phyloP scores from a whole-genome alignment of 306 rosid genomes.

The Sicyos edulis region DNA sequence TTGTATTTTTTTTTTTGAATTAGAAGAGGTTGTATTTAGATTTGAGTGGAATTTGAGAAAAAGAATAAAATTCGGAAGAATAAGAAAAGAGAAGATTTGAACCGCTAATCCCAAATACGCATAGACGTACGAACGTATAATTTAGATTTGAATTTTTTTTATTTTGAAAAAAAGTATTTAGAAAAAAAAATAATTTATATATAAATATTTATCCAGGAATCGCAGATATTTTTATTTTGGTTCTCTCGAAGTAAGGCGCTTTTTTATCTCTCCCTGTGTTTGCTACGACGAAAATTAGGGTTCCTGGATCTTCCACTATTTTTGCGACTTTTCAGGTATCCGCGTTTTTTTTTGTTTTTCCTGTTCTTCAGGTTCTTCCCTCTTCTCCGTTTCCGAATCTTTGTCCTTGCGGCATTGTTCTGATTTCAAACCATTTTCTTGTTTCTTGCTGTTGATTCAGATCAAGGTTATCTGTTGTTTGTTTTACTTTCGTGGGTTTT shows the following conservation, averaged over 20 bases:
- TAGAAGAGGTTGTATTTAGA: too few species aligned
- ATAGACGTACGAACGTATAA: slow-evolving; percentile 17
- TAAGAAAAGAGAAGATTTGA: background rate
- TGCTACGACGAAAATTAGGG: slow-evolving; percentile 37
- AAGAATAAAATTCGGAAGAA: slow-evolving; percentile 12
- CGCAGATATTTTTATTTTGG: slow-evolving; percentile 38
- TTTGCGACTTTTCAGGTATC: slow-evolving; percentile 27
- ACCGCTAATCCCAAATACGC: slow-evolving; percentile 4
- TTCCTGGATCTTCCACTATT: slow-evolving; percentile 43
- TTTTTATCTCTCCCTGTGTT: slow-evolving; percentile 20
- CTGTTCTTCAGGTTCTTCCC: slow-evolving; percentile 18
- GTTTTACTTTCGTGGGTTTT: background rate
- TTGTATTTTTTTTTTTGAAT: too few species aligned
- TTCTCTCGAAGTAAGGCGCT: slow-evolving; percentile 29
- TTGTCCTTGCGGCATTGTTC: background rate
- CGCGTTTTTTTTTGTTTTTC: slow-evolving; percentile 26
- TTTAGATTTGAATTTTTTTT: too few species aligned
- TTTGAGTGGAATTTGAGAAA: background rate
- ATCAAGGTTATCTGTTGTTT: slow-evolving; percentile 8
- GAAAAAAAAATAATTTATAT: background rate
- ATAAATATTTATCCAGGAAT: background rate
- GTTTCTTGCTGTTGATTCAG: slow-evolving; percentile 3
- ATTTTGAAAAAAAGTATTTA: background rate
- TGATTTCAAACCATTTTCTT: background rate
- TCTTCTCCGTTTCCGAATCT: slow-evolving; percentile 9